Evolutionary conservation across 1,139 yeast species (phyloP).

Genomic region (Kodamaea derodonti): DNA sequence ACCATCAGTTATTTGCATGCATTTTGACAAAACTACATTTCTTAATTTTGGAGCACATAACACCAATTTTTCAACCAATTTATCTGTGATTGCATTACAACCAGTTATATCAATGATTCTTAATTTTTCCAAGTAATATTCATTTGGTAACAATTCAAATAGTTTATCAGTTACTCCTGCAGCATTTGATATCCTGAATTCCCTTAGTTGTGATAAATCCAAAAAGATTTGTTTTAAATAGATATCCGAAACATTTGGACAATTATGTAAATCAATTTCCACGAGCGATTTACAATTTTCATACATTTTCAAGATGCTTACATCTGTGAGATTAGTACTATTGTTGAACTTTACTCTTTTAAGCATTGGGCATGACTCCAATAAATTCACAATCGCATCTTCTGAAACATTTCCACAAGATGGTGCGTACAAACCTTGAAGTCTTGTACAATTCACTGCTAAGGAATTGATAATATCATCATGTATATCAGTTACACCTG

Average conservation of each 20-base stretch:
- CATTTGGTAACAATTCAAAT: constrained; percentile 45
- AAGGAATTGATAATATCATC: constrained; percentile 71
- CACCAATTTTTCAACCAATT: constrained; percentile 69
- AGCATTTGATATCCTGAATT: constrained; percentile 77
- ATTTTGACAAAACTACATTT: constrained; percentile 85
- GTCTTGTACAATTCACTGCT: constrained; percentile 65
- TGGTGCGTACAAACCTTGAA: constrained; percentile 90
- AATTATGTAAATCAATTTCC: constrained; percentile 85
- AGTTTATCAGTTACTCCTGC: constrained; percentile 65
- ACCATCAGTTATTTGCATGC: constrained; percentile 82
- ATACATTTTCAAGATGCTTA: constrained; percentile 60
- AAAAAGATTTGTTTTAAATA: constrained; percentile 60
- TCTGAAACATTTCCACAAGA: constrained; percentile 72
- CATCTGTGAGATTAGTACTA: constrained; percentile 65
- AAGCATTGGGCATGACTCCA: constrained; percentile 65
- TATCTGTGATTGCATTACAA: constrained; percentile 79
- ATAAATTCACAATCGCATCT: constrained; percentile 56
- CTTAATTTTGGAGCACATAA: constrained; percentile 78
- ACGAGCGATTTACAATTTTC: constrained; percentile 73
- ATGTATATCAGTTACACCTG: constrained; percentile 67
- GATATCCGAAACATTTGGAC: constrained; percentile 67
- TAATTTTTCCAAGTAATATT: constrained; percentile 45
- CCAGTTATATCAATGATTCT: constrained; percentile 84
- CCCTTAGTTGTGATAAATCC: constrained; percentile 68
- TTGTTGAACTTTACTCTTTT: constrained; percentile 82